Evolutionary conservation across 768 basidiomycete genomes (phyloP).

Genomic region (Omphalotus guepiniiformis): DNA sequence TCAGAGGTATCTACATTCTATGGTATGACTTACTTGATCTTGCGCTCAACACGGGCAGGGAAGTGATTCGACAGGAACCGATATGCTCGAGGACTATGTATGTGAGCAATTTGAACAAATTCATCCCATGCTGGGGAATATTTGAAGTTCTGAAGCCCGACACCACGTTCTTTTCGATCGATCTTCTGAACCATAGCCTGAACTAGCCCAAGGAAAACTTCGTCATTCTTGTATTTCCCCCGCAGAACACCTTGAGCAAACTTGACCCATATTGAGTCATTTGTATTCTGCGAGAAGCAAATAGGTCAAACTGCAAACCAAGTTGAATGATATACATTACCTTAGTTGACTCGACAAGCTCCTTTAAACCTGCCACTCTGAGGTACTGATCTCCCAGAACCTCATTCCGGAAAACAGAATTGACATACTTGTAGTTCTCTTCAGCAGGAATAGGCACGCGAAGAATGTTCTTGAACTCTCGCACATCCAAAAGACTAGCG

Average conservation of each 20-base stretch:
- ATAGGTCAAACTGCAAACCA: neutral
- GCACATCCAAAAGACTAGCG: neutral
- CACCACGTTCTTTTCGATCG: constrained; percentile 24
- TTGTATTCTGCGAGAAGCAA: no score
- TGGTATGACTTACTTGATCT: constrained; percentile 14
- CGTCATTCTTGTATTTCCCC: constrained; percentile 21
- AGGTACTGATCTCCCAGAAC: constrained; percentile 13
- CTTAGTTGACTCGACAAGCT: constrained; percentile 12
- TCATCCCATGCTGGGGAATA: constrained; percentile 29
- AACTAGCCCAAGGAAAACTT: constrained; percentile 25
- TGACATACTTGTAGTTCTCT: constrained; percentile 15
- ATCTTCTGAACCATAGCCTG: constrained; percentile 22
- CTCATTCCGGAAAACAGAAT: constrained; percentile 9
- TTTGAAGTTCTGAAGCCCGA: constrained; percentile 30
- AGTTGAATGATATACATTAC: neutral
- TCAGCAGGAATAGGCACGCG: neutral
- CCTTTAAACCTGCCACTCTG: constrained; percentile 10
- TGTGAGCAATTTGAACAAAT: constrained; percentile 21
- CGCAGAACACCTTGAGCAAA: constrained; percentile 13
- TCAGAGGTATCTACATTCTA: no score
- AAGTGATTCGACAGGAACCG: constrained; percentile 18
- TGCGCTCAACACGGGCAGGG: constrained; percentile 12
- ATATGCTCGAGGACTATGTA: constrained; percentile 26
- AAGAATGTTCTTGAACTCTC: constrained; percentile 14
- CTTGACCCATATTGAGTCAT: neutral